Percentiles rank a stretch among this genome's conserved stretches.
phyloP scores from a whole-genome alignment of 768 basidiomycete genomes.

The Russula olivacea region DNA sequence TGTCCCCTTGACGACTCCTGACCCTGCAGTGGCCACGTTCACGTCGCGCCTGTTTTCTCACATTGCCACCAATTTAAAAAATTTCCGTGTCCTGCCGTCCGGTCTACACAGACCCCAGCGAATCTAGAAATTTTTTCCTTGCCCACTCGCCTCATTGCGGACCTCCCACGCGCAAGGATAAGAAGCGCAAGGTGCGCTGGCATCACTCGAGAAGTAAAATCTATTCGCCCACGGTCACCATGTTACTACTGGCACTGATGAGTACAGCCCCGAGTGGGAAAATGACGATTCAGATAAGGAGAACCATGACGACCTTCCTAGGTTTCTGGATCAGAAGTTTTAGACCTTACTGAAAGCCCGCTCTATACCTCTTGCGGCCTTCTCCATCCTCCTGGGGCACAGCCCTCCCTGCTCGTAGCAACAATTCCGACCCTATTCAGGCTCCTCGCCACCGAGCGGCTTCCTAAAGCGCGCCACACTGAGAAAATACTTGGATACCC shows the following conservation, averaged over 20 bases:
- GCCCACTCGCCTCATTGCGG: not conserved
- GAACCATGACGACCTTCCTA: conserved; percentile 1
- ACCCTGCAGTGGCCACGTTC: conserved; percentile 16
- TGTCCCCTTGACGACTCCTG: conserved; percentile 8
- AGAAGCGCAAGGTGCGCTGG: conserved; percentile 6
- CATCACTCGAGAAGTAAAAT: conserved; percentile 2
- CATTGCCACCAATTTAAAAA: conserved; percentile 9
- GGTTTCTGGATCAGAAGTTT: conserved; percentile 11
- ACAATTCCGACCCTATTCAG: conserved; percentile 21
- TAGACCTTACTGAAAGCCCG: not conserved
- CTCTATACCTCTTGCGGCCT: conserved; percentile 18
- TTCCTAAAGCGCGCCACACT: conserved; percentile 14
- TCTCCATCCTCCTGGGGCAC: conserved; percentile 18
- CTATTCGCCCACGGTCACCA: conserved; percentile 11
- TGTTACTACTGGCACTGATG: conserved; percentile 15
- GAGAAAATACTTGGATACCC: not conserved
- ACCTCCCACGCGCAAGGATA: too few species aligned
- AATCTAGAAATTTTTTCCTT: not conserved
- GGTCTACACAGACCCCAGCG: not conserved
- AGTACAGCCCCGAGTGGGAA: conserved; percentile 17
- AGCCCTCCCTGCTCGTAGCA: conserved; percentile 3
- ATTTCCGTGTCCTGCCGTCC: conserved; percentile 3
- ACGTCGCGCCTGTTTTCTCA: not conserved
- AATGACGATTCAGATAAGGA: conserved; percentile 22
- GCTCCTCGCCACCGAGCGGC: conserved; percentile 20